Evolutionary conservation across 108 stramenopile species (phyloP), one percentile per base, ranked within the genome.

Genomic region (Pelagomonas calceolata): DNA sequence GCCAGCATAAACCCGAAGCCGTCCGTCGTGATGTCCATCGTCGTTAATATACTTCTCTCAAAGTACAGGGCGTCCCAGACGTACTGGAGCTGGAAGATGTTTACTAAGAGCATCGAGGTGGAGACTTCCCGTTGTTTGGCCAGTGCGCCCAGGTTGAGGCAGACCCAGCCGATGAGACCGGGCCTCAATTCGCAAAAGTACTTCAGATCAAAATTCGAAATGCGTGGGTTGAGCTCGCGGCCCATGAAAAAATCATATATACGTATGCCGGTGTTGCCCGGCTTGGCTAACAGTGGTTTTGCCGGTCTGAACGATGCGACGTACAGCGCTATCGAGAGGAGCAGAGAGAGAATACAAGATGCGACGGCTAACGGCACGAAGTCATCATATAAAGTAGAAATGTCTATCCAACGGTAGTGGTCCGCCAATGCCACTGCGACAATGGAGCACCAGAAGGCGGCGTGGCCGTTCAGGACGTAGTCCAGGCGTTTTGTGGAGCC

Each of bases 21-120:
- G 82, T 99, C 98, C 35, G 94, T 97, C 37, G 96, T 99, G 75
- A 99, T 95, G 79, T 99, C 98, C 98, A 99, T 97, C 64, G 96
- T 99, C 36, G 95, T 95, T 18, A 99, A 78, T 51, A 99, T 97
- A 39, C 92, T 88, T 46, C 86, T 83, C 79, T 99, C 98, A 77
- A 89, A 84, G 82, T 88, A 95, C 63, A 94, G 81, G 21, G 92
- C 89, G 77, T 99, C 98, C 94, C 94, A 95, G 16, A 99, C 98
- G 76, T 99, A 99, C 34, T 92, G 66, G 29, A 87, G 92, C 77
- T 97, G 98, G 66, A 95, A 92, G 4, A 88, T 63, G 66, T 91
- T 90, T 36, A 96, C 76, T 32, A 94, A 75, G 30, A 94, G 75
- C 96, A 99, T 96, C 39, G 90, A 84, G 51, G 88, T 83, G 43